Evolutionary conservation across 768 basidiomycete genomes (phyloP).

Genomic region (Boletus sensibilis): DNA sequence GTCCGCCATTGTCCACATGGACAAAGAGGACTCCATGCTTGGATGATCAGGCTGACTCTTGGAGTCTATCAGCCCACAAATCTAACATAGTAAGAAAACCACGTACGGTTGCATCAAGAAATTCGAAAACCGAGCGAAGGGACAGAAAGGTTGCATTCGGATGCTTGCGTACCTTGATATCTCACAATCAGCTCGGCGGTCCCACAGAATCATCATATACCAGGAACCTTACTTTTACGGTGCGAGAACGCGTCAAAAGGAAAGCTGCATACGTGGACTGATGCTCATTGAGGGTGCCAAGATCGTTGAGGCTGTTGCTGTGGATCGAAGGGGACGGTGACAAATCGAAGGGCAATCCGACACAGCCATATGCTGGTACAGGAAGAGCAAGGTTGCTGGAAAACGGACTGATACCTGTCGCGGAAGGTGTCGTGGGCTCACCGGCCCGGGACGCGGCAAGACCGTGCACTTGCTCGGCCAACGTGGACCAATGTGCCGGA

Average conservation of each 20-base stretch:
- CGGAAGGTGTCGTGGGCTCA: neutral
- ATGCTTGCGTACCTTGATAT: conserved; percentile 27
- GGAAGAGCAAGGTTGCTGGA: conserved; percentile 2
- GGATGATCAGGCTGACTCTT: conserved; percentile 13
- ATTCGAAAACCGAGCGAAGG: conserved; percentile 27
- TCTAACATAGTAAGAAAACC: neutral
- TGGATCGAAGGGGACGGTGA: conserved; percentile 22
- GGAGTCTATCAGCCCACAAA: conserved; percentile 7
- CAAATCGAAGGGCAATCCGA: conserved; percentile 35
- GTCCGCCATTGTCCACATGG: conserved; percentile 50
- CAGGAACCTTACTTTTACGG: conserved; percentile 45
- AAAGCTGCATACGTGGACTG: conserved; percentile 38
- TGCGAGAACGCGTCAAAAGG: conserved; percentile 50
- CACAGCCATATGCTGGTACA: neutral
- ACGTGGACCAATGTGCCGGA: conserved; percentile 5
- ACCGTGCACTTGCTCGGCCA: conserved; percentile 4
- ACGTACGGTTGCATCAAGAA: conserved; percentile 23
- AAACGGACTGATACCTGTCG: neutral
- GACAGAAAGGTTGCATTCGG: conserved; percentile 22
- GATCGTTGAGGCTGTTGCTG: conserved; percentile 6
- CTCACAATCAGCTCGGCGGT: neutral
- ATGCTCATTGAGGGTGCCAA: conserved; percentile 8
- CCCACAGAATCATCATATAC: neutral
- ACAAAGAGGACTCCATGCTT: conserved; percentile 31
- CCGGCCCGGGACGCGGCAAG: conserved; percentile 1